Evolutionary conservation across 1,139 yeast genomes (phyloP), one percentile per base, ranked within the genome.

Genomic region (Pichia sp.): DNA sequence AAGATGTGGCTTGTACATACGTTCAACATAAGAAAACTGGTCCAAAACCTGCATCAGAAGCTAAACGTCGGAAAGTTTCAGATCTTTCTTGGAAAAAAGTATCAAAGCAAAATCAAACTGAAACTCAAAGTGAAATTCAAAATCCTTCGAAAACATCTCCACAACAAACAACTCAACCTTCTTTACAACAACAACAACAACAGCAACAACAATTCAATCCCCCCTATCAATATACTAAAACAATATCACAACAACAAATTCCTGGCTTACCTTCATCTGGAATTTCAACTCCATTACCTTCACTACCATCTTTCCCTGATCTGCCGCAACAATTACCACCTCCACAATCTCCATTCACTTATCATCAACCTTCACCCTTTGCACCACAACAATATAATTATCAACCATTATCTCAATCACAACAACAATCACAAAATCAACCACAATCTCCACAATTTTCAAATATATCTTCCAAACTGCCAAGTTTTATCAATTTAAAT

Each of bases 21-120:
- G 34, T 54, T 1, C 43, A 49, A 11, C 61, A 52, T 36, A 50
- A 43, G 36, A 58, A 58, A 39, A 57, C 60, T 7, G 62, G 62
- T 0, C 61, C 61, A 4, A 58, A 58, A 38, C 52, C 56, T 11
- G 22, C 32, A 26, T 14, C 8, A 14, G 30, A 26, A 26, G 14
- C 30, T 14, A 26, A 26, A 26, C 30, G 30, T 26, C 30, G 30
- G 14, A 26, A 26, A 26, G 10, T 26, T 14, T 26, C 30, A 26
- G 12, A 26, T 14, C 15, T 14, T 17, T 21, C 9, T 31, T 12
- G 26, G 26, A 24, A 9, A 10, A 10, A 12, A 12, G 11, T 9
- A 24, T 9, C 12, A 24, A 12, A 12, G 26, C 26, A 24, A 24
- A 24, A 10, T 24, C 26, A 9, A 24, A 9, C 9, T 24, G n/a